Evolutionary conservation across 495 filamentous ascomycete species (phyloP).

Genomic region (Lepraria neglecta): DNA sequence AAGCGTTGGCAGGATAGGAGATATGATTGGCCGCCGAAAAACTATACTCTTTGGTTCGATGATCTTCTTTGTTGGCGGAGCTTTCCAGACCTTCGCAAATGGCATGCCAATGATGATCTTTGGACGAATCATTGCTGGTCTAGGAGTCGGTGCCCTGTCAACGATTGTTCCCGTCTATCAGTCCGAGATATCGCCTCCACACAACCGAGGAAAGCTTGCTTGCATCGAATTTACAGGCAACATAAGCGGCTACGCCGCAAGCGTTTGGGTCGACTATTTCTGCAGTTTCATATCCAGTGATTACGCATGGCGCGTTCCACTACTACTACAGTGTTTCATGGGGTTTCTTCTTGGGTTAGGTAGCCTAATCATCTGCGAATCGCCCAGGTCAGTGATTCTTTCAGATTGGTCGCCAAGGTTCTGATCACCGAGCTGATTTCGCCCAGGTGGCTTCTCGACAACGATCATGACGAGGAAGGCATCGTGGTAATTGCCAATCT

Average conservation of each 20-base stretch:
- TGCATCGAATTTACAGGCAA: constrained; percentile 99
- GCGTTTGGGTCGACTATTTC: constrained; percentile 97
- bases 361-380: constrained; percentile 90
- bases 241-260: constrained; percentile 88
- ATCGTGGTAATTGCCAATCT: constrained; percentile 97
- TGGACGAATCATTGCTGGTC: constrained; percentile 83
- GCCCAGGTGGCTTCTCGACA: constrained; percentile 86
- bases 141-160: constrained; percentile 89
- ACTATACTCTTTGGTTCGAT: constrained; percentile 92
- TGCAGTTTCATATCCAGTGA: constrained; percentile 84
- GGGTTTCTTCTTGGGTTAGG: constrained; percentile 75
- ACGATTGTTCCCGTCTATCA: constrained; percentile 98
- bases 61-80: constrained; percentile 87
- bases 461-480: constrained; percentile 96
- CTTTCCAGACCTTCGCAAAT: constrained; percentile 71
- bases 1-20: constrained; percentile 80
- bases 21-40: constrained; percentile 80
- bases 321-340: constrained; percentile 93
- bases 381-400: constrained; percentile 64
- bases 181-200: constrained; percentile 94
- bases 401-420: background rate
- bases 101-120: constrained; percentile 89
- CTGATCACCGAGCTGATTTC: background rate
- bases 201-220: constrained; percentile 89
- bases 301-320: constrained; percentile 82